Evolutionary conservation across 1,284 basidiomycete genomes (phyloP).

Genomic region (Melampsora medusae): DNA sequence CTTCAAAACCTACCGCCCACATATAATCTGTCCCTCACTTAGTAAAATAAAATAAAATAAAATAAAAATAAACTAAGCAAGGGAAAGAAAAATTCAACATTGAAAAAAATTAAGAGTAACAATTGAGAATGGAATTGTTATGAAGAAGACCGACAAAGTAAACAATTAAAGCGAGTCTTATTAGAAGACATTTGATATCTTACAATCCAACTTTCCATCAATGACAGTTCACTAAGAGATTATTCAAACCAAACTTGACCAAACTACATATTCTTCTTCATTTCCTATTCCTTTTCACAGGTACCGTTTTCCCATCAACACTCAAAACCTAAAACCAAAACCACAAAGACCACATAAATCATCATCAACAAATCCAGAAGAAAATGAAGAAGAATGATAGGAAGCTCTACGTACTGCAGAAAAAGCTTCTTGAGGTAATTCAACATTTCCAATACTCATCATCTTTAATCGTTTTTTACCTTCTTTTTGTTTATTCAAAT

Average conservation of each 20-base stretch:
- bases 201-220: no score
- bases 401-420: slow-evolving; percentile 52
- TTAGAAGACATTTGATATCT: no score
- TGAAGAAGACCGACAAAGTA: no score
- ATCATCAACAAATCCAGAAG: background rate
- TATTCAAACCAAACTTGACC: background rate
- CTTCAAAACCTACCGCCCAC: no score
- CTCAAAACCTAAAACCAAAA: background rate
- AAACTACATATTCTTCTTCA: background rate
- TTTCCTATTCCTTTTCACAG: background rate
- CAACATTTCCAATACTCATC: slow-evolving; percentile 51
- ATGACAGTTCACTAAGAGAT: no score
- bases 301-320: background rate
- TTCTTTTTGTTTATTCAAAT: slow-evolving; percentile 6
- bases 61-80: no score
- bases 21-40: no score
- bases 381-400: background rate
- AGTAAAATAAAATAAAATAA: no score
- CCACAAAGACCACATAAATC: background rate
- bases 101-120: no score
- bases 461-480: slow-evolving; percentile 15
- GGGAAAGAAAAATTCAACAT: no score
- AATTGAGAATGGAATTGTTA: no score
- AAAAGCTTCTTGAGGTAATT: slow-evolving; percentile 86
- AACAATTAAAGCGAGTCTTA: no score